These are phyloP conservation scores for Penicillium manginii DNA, from an alignment of 495 filamentous ascomycete genomes.

Conservation along the genomic window DNA sequence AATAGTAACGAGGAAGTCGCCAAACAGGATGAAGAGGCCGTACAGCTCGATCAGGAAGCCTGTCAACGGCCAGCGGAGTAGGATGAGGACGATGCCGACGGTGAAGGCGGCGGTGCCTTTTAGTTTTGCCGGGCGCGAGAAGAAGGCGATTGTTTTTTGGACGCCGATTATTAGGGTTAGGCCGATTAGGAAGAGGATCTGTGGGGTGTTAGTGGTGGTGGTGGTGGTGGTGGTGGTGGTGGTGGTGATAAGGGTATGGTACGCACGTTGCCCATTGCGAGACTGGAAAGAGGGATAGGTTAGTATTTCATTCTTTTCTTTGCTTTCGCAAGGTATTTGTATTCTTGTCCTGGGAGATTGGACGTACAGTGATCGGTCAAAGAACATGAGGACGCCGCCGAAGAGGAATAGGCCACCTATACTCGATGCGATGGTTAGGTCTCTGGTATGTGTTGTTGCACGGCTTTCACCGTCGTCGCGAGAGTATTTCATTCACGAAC, in stretches of 20 bases:
- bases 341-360: not conserved
- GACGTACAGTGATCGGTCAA: slow-evolving; percentile 85
- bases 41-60: slow-evolving; percentile 92
- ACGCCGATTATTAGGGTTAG: slow-evolving; percentile 94
- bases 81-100: slow-evolving; percentile 80
- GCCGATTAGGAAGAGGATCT: slow-evolving; percentile 97
- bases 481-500: slow-evolving; percentile 39
- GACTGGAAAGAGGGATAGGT: slow-evolving; percentile 44
- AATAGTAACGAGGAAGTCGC: slow-evolving; percentile 93
- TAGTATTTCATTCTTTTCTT: slow-evolving; percentile 8
- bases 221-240: not conserved
- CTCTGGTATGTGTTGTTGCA: not conserved
- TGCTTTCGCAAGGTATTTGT: not conserved
- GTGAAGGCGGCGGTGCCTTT: slow-evolving; percentile 91
- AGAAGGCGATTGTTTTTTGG: slow-evolving; percentile 87
- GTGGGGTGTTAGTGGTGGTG: slow-evolving; percentile 14
- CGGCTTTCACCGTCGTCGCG: too few relatives aligned
- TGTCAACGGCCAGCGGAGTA: slow-evolving; percentile 83
- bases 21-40: slow-evolving; percentile 90
- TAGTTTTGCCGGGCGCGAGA: slow-evolving; percentile 87
- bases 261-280: slow-evolving; percentile 86
- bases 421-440: not conserved
- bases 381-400: slow-evolving; percentile 93
- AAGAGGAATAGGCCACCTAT: slow-evolving; percentile 90
- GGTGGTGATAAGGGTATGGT: not conserved